phyloP scores from a whole-genome alignment of 2,329 filamentous ascomycete genomes.

The Alternaria ethzedia region DNA sequence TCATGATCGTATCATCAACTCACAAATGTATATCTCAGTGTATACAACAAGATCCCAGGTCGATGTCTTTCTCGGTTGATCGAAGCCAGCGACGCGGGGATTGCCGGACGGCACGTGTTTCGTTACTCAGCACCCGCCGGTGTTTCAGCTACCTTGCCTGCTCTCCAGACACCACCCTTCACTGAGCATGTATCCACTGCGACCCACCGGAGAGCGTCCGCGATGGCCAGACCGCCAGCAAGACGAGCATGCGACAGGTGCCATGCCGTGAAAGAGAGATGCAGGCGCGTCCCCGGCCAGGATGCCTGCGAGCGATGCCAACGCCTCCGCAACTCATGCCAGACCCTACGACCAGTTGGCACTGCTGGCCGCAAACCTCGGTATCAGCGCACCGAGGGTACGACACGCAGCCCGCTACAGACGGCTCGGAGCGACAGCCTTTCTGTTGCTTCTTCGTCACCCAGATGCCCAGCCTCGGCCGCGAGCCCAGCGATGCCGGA shows the following conservation, averaged over 20 bases:
- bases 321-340: slow-evolving; percentile 7
- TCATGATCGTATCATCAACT: not conserved
- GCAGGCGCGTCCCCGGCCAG: slow-evolving; percentile 5
- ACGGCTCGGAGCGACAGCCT: not conserved
- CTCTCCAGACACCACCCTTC: not conserved
- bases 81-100: not conserved
- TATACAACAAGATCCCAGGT: not conserved
- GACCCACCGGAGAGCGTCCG: slow-evolving; percentile 2
- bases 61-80: not conserved
- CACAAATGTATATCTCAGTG: not conserved
- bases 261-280: slow-evolving; percentile 13
- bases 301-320: slow-evolving; percentile 12
- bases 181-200: slow-evolving; percentile 5
- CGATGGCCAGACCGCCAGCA: slow-evolving; percentile 7
- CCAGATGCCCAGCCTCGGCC: not conserved
- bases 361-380: slow-evolving; percentile 13
- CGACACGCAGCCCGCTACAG: not conserved
- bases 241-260: slow-evolving; percentile 12
- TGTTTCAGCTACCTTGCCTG: not conserved
- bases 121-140: slow-evolving; percentile 5
- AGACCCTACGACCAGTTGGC: slow-evolving; percentile 6
- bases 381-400: slow-evolving; percentile 1
- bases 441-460: not conserved
- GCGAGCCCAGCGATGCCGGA: not conserved
- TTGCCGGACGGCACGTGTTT: not conserved